Evolutionary conservation across 2,329 filamentous ascomycete species (phyloP).

Genomic region (Xylariomycetidae sp.): DNA sequence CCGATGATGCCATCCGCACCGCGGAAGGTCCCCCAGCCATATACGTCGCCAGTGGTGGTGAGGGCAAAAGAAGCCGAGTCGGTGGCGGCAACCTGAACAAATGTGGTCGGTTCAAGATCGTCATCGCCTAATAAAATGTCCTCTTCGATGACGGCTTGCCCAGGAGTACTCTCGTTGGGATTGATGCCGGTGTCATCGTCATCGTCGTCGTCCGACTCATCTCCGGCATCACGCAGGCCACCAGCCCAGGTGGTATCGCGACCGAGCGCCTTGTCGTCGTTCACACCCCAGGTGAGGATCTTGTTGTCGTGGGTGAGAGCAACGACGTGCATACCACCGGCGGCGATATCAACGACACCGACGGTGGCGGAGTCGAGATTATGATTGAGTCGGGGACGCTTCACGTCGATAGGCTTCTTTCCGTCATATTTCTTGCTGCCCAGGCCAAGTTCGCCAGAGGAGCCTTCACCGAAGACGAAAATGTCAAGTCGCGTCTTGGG

Average conservation of each 20-base stretch:
- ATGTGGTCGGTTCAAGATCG: conserved; percentile 47
- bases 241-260: conserved; percentile 64
- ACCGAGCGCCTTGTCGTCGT: conserved; percentile 69
- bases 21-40: conserved; percentile 66
- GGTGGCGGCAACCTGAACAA: conserved; percentile 55
- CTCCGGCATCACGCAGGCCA: conserved; percentile 53
- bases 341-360: conserved; percentile 59
- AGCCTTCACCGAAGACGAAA: conserved; percentile 57
- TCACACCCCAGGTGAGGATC: conserved; percentile 76
- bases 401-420: conserved; percentile 55
- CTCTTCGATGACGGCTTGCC: conserved; percentile 44
- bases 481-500: conserved; percentile 21
- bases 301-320: conserved; percentile 66
- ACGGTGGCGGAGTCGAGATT: conserved; percentile 49
- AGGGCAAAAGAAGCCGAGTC: conserved; percentile 62
- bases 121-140: conserved; percentile 53
- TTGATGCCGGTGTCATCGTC: conserved; percentile 64
- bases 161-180: conserved; percentile 66
- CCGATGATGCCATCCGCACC: conserved; percentile 57
- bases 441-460: conserved; percentile 61
- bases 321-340: conserved; percentile 67
- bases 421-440: conserved; percentile 52
- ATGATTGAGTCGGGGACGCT: conserved; percentile 63
- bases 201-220: conserved; percentile 42
- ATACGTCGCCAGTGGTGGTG: conserved; percentile 59